Evolutionary conservation across 768 basidiomycete genomes (phyloP).

Genomic region (Kwoniella botswanensis): DNA sequence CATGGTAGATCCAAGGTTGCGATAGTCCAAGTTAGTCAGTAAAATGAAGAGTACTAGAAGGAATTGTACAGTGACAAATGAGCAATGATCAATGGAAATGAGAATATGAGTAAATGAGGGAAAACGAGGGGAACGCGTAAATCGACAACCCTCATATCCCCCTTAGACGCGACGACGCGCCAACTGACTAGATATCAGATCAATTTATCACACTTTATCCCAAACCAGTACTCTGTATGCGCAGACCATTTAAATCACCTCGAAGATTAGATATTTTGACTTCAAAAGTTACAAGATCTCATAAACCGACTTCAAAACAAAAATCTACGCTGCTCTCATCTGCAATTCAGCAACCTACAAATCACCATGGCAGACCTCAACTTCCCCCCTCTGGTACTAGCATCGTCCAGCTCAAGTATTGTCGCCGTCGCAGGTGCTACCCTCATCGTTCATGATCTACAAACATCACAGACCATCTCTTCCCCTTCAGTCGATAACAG

Average conservation of each 20-base stretch:
- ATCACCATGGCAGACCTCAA: constrained; percentile 17
- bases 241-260: neutral
- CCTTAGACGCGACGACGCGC: constrained; percentile 25
- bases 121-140: constrained; percentile 14
- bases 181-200: neutral
- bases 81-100: neutral
- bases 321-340: neutral
- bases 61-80: constrained; percentile 1
- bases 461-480: constrained; percentile 18
- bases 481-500: constrained; percentile 19
- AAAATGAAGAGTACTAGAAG: neutral
- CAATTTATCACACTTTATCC: constrained; percentile 20
- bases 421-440: constrained; percentile 34
- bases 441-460: constrained; percentile 18
- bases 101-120: constrained; percentile 27
- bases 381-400: constrained; percentile 29
- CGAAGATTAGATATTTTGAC: neutral
- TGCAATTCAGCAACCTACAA: neutral
- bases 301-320: too few relatives aligned
- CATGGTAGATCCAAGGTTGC: constrained; percentile 18
- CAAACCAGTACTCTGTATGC: neutral
- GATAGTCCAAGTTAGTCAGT: neutral
- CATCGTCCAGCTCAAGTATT: constrained; percentile 27
- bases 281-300: neutral
- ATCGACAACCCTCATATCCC: constrained; percentile 9